phyloP scores from a whole-genome alignment of 2,329 filamentous ascomycete genomes.

The Furcasterigmium sp. region DNA sequence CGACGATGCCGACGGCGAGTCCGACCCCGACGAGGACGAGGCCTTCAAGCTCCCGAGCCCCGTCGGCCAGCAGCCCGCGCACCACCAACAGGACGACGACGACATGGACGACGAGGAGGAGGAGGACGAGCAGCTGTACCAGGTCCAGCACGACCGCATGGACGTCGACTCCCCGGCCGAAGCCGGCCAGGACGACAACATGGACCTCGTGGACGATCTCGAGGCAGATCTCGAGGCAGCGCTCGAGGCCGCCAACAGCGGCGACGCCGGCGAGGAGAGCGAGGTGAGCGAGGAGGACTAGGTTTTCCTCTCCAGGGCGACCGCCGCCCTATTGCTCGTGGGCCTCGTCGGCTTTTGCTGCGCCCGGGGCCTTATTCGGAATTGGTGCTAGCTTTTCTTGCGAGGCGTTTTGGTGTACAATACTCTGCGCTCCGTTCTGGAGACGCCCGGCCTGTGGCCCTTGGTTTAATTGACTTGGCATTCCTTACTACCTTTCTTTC shows the following conservation, averaged over 20 bases:
- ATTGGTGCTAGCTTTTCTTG: too few species aligned
- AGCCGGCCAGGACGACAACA: conserved; percentile 36
- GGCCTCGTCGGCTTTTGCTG: too few species aligned
- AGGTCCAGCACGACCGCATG: conserved; percentile 18
- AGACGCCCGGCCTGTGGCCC: too few species aligned
- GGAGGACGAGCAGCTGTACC: conserved; percentile 8
- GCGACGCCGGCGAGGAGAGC: conserved; percentile 51
- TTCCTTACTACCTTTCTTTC: too few species aligned
- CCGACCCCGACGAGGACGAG: conserved; percentile 40
- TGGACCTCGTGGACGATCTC: too few species aligned
- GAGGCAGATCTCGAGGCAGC: conserved; percentile 54
- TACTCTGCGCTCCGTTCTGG: too few species aligned
- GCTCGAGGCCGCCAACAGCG: conserved; percentile 32
- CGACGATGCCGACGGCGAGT: conserved; percentile 41
- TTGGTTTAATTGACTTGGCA: too few species aligned
- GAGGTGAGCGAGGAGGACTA: conserved; percentile 64
- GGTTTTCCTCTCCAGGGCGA: background rate
- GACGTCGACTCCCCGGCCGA: conserved; percentile 20
- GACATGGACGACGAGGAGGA: conserved; percentile 15
- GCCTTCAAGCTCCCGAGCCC: conserved; percentile 51
- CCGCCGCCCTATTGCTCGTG: too few species aligned
- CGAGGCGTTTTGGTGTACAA: too few species aligned
- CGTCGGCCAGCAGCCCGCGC: conserved; percentile 32
- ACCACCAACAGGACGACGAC: conserved; percentile 24
- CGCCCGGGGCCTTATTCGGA: too few species aligned